Conservation (phyloP, 164 flowering plant species). For the Malania oleifera region DNA sequence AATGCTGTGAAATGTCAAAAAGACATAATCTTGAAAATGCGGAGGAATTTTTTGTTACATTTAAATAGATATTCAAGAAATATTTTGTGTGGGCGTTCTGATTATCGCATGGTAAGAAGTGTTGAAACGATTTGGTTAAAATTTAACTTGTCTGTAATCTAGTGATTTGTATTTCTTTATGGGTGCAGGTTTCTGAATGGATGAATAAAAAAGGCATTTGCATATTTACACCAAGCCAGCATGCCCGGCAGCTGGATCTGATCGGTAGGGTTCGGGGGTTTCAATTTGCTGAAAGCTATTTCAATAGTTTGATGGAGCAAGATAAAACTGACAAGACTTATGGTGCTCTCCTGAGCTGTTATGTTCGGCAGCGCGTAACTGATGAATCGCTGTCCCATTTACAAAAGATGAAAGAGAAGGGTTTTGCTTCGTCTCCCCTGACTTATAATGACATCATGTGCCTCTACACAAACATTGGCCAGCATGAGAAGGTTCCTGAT, state of each 20-base stretch:
- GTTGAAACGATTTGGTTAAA: not conserved
- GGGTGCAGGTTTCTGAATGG: conserved; percentile 80
- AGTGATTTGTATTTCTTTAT: conserved; percentile 1
- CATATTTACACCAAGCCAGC: conserved; percentile 45
- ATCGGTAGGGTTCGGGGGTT: conserved; percentile 60
- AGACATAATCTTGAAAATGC: no score
- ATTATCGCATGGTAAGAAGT: not conserved
- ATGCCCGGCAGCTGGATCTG: conserved; percentile 72
- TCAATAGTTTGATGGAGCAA: conserved; percentile 38
- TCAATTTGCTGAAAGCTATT: conserved; percentile 53
- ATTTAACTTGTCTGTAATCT: no score
- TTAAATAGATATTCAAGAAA: no score
- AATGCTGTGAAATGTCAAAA: no score
- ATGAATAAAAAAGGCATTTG: conserved; percentile 47
- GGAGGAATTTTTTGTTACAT: no score
- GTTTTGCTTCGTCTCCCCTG: conserved; percentile 42
- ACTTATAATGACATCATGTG: conserved; percentile 66
- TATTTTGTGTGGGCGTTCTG: no score
- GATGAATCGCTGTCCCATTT: conserved; percentile 48
- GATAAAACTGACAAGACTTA: conserved; percentile 56
- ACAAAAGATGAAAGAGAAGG: conserved; percentile 65
- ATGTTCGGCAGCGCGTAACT: conserved; percentile 44
- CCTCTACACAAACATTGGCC: conserved; percentile 42
- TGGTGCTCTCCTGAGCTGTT: conserved; percentile 75
- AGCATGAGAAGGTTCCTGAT: conserved; percentile 52